Evolutionary conservation across 2,329 filamentous ascomycete species (phyloP).

Genomic region (Colletotrichum brevisporum): DNA sequence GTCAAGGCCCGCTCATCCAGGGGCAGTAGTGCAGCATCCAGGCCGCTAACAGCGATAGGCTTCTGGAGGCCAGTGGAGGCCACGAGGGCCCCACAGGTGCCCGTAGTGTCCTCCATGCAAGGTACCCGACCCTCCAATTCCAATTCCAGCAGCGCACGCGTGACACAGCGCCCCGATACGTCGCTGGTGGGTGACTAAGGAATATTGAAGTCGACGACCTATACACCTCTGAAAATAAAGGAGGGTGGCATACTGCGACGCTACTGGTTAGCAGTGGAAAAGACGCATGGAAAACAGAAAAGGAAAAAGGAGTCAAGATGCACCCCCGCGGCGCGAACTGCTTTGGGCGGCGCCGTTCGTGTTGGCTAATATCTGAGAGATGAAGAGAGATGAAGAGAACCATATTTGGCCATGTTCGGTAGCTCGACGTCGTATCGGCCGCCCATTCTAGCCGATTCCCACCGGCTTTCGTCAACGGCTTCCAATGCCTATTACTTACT

Average conservation of each 20-base stretch:
- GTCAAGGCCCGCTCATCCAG: not conserved
- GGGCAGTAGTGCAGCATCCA: constrained; percentile 13
- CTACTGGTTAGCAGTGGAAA: constrained; percentile 1
- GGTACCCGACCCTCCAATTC: constrained; percentile 39
- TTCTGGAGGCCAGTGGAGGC: constrained; percentile 35
- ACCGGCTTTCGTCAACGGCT: constrained; percentile 14
- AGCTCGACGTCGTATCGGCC: constrained; percentile 22
- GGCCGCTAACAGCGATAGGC: constrained; percentile 35
- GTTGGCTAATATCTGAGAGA: constrained; percentile 20
- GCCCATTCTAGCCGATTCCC: constrained; percentile 18
- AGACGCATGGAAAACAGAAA: not conserved
- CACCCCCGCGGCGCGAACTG: constrained; percentile 27
- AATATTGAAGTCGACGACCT: not conserved
- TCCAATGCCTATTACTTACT: constrained; percentile 4
- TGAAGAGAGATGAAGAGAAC: constrained; percentile 28
- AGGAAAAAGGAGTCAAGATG: constrained; percentile 14
- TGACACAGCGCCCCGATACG: not conserved
- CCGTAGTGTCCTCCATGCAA: constrained; percentile 22
- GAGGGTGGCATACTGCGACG: not conserved
- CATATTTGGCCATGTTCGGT: constrained; percentile 12
- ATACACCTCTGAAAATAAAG: not conserved
- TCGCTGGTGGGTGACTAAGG: not conserved
- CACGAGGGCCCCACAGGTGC: constrained; percentile 23
- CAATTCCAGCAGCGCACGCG: not conserved
- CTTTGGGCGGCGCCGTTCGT: constrained; percentile 33